Percentiles rank a stretch among this genome's conserved stretches.
Conservation (phyloP, 2,329 filamentous ascomycete species). For the Tetracladium maxilliforme region DNA sequence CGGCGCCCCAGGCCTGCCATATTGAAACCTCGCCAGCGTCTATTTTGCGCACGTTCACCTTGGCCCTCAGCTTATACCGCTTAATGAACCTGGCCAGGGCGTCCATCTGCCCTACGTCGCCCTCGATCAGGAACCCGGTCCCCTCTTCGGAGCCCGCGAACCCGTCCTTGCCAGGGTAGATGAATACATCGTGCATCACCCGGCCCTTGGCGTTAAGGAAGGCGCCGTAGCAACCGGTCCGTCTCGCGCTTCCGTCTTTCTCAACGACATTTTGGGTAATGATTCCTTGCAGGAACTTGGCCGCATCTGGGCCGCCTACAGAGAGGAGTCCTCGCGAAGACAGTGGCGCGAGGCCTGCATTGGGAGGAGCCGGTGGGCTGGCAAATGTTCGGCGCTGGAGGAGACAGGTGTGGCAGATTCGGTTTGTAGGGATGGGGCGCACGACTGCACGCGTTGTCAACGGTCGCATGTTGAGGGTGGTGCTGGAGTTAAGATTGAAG, state of each 20-base stretch:
- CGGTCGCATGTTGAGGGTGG: too few species aligned
- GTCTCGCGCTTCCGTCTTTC: conserved; percentile 13
- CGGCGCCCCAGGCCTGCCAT: conserved; percentile 62
- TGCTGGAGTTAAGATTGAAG: too few species aligned
- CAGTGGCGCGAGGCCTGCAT: conserved; percentile 37
- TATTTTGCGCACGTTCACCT: conserved; percentile 54
- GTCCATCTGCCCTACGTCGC: conserved; percentile 53
- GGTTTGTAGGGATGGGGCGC: too few species aligned
- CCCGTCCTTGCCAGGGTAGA: conserved; percentile 44
- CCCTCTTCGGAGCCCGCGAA: conserved; percentile 10
- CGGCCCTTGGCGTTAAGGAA: conserved; percentile 80
- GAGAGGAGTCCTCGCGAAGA: conserved; percentile 67
- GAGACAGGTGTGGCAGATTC: too few species aligned
- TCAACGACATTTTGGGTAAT: conserved; percentile 55
- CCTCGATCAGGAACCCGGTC: conserved; percentile 62
- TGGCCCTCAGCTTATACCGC: conserved; percentile 74
- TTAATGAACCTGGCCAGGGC: conserved; percentile 58
- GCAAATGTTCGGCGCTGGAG: too few species aligned
- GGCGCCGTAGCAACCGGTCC: conserved; percentile 56
- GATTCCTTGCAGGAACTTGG: conserved; percentile 77
- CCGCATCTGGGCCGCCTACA: conserved; percentile 63
- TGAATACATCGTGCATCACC: conserved; percentile 77
- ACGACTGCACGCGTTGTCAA: too few species aligned
- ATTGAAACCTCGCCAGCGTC: conserved; percentile 49
- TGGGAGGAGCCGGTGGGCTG: conserved; percentile 25